Conservation (phyloP, 2,329 filamentous ascomycete genomes). For the Pseudopithomyces chartarum region DNA sequence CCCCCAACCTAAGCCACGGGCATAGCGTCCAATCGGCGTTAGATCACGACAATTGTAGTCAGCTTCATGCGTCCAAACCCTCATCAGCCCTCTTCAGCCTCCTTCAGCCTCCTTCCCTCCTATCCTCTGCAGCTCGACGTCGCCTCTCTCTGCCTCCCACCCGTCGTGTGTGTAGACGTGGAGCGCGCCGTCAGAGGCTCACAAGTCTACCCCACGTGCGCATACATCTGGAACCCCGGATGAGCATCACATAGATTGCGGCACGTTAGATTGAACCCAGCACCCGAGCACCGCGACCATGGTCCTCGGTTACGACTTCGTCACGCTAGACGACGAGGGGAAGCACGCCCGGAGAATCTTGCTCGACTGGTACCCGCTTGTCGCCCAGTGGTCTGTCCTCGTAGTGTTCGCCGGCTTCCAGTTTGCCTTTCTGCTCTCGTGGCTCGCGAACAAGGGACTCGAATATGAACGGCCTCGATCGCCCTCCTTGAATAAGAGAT, state of each 20-base stretch:
- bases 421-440: slow-evolving; percentile 42
- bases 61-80: neutral
- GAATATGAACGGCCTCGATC: slow-evolving; percentile 47
- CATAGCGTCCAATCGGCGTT: neutral
- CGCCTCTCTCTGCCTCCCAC: neutral
- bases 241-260: slow-evolving; percentile 5
- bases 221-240: neutral
- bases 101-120: neutral
- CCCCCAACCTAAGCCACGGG: slow-evolving; percentile 1
- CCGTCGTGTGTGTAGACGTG: neutral
- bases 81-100: neutral
- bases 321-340: slow-evolving; percentile 56
- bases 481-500: slow-evolving; percentile 46
- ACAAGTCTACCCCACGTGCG: neutral
- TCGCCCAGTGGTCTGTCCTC: slow-evolving; percentile 61
- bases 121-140: neutral
- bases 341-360: slow-evolving; percentile 56
- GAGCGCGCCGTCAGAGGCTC: neutral
- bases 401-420: slow-evolving; percentile 52
- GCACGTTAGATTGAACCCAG: neutral
- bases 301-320: slow-evolving; percentile 57
- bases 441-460: slow-evolving; percentile 33
- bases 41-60: neutral
- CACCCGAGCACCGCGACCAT: slow-evolving; percentile 12
- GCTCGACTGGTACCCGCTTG: slow-evolving; percentile 60